A percentile compares a stretch with the other conserved stretches of the same genome.
Conservation (phyloP, 345 rosid genomes). For the Reutealis trisperma region DNA sequence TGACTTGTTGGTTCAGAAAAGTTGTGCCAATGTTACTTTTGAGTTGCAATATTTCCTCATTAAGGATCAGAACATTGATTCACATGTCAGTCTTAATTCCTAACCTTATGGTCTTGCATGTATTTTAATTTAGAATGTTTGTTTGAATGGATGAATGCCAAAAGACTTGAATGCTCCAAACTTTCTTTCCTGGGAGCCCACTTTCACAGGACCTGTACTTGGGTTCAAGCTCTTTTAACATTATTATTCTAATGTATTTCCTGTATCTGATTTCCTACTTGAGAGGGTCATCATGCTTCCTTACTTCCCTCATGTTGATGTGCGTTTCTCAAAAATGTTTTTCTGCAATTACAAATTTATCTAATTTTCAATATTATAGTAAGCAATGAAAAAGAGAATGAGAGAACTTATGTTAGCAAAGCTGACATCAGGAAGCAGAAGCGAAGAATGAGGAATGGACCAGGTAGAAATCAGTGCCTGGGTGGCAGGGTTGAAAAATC, state of each 20-base stretch:
- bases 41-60: not conserved
- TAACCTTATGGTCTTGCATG: not conserved
- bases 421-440: conserved; percentile 70
- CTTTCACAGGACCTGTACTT: not conserved
- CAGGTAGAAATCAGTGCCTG: conserved; percentile 77
- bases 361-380: conserved; percentile 48
- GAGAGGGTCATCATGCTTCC: conserved; percentile 1
- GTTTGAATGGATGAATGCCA: not conserved
- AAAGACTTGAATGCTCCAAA: not conserved
- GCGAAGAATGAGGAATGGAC: conserved; percentile 80
- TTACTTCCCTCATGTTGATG: conserved; percentile 3
- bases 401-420: conserved; percentile 55
- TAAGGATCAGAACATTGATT: not conserved
- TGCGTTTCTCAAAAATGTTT: not conserved
- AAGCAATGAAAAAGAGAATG: conserved; percentile 52
- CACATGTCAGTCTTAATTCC: not conserved
- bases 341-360: conserved; percentile 18
- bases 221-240: not conserved
- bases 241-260: not conserved
- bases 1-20: not conserved
- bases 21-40: not conserved
- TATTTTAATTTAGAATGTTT: not conserved
- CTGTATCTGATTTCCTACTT: not conserved
- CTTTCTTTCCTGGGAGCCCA: not conserved
- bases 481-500: conserved; percentile 84